Evolutionary conservation across 177 flowering plant genomes (phyloP).

Genomic region (Vitis hybrid): DNA sequence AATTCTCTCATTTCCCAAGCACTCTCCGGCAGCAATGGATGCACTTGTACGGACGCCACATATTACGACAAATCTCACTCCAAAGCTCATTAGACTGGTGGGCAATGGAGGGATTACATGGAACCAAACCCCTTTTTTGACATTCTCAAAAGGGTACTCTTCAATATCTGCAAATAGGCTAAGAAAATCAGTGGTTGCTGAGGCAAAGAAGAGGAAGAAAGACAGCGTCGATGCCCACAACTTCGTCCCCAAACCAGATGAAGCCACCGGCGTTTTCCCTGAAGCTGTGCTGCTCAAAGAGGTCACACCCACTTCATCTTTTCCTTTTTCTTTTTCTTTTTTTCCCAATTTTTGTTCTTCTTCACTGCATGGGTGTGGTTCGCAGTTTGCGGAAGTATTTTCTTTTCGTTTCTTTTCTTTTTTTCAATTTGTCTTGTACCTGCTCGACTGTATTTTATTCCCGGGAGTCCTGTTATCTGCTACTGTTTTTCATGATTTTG

Average conservation of each 20-base stretch:
- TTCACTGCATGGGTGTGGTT: neutral
- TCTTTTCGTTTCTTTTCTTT: neutral
- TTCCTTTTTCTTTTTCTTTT: neutral
- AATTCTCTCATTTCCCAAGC: too few species aligned
- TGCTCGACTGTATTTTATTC: neutral
- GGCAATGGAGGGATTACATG: neutral
- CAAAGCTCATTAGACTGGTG: constrained; percentile 7
- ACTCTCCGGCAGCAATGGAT: constrained; percentile 26
- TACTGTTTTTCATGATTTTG: neutral
- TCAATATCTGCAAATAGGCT: constrained; percentile 11
- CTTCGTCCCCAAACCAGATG: constrained; percentile 63
- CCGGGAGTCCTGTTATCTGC: neutral
- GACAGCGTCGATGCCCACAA: constrained; percentile 51
- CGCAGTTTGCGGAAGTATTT: neutral
- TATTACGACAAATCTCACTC: neutral
- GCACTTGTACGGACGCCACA: constrained; percentile 23
- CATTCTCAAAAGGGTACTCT: constrained; percentile 19
- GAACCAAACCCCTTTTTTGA: constrained; percentile 12
- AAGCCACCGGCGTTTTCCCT: constrained; percentile 72
- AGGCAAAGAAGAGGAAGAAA: constrained; percentile 38
- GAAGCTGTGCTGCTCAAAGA: constrained; percentile 85
- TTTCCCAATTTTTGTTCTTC: neutral
- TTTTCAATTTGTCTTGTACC: neutral
- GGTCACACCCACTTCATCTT: constrained; percentile 33
- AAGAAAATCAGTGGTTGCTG: constrained; percentile 33